Evolutionary conservation across 257 asterid genomes (phyloP).

Genomic region (Buddleja alternifolia): DNA sequence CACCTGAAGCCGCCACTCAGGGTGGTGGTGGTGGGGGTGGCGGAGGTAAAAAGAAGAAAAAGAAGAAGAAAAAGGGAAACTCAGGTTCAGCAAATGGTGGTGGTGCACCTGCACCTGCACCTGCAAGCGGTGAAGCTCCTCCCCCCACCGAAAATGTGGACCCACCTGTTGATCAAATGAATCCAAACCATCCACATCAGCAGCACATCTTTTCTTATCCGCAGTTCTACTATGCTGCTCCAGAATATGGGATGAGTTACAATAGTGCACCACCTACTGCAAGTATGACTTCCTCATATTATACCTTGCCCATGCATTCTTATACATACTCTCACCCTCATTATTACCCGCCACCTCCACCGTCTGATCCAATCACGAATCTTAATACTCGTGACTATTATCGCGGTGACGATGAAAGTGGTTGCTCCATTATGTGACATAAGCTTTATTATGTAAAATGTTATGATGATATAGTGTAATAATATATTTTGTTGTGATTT

Average conservation of each 20-base stretch:
- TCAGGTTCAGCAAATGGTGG: conserved; percentile 30
- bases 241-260: conserved; percentile 60
- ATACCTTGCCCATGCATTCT: conserved; percentile 45
- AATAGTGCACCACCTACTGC: conserved; percentile 38
- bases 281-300: conserved; percentile 36
- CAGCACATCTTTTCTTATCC: conserved; percentile 42
- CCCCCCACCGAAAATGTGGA: conserved; percentile 12
- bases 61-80: conserved; percentile 50
- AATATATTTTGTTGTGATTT: conserved; percentile 4
- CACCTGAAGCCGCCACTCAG: conserved; percentile 21
- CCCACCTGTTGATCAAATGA: conserved; percentile 34
- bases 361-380: conserved; percentile 25
- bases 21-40: conserved; percentile 31
- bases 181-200: conserved; percentile 38
- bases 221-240: conserved; percentile 38
- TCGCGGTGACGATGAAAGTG: conserved; percentile 35
- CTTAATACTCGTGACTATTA: conserved; percentile 16
- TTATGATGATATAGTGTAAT: conserved; percentile 30
- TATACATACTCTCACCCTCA: conserved; percentile 31
- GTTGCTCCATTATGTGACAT: conserved; percentile 43
- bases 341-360: conserved; percentile 28
- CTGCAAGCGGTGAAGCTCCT: conserved; percentile 32
- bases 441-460: conserved; percentile 15
- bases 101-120: conserved; percentile 32
- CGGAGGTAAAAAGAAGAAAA: conserved; percentile 47